Evolutionary conservation across 2,329 filamentous ascomycete genomes (phyloP), one percentile per base, ranked within the genome.

Genomic region (Trichoderma sp.): DNA sequence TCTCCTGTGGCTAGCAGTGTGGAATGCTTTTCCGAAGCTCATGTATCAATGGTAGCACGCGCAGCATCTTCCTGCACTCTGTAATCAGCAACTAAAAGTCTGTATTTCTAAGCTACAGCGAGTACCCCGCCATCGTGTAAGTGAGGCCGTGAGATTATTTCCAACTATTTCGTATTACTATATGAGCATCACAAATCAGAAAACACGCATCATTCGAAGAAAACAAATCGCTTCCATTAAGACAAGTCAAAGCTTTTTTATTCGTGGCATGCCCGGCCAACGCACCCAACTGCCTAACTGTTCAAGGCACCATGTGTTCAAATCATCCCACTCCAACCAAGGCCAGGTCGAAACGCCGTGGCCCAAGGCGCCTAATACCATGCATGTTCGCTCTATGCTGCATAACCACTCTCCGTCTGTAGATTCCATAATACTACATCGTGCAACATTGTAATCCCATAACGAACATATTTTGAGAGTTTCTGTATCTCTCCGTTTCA

Each of bases 211-310:
- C 28, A 21, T 30, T 30, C 18, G 13, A 14, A 26, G 56, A 59
- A 43, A 43, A 2, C 56, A 24, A 32, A 39, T 92, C 89, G 0
- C 89, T 89, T 0, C 88, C 81, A 0, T 82, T 78, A 0, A 5
- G 8, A 78, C 77, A 49, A 1, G 86, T 86, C 90, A 89, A 93
- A 59, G 46, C 52, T 59, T 63, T 51, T 68, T 54, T 51, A 68
- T 63, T 69, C 60, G 32, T 61, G 56, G 52, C 65, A 61, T 51
- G 34, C 34, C 55, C 59, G 55, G 26, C 37, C 59, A 66, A 65
- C 54, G 21, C 56, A 37, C 69, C 69, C 68, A 70, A 70, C 69
- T 70, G 68, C 59, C 68, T 63, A 66, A 59, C 59, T 71, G 69
- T 60, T 70, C 51, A 60, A 70, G 66, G 64, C 66, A 66, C 34